These are phyloP conservation scores for Croton laevigatus DNA, from an alignment of 441 rosid species.

Conservation along the genomic window DNA sequence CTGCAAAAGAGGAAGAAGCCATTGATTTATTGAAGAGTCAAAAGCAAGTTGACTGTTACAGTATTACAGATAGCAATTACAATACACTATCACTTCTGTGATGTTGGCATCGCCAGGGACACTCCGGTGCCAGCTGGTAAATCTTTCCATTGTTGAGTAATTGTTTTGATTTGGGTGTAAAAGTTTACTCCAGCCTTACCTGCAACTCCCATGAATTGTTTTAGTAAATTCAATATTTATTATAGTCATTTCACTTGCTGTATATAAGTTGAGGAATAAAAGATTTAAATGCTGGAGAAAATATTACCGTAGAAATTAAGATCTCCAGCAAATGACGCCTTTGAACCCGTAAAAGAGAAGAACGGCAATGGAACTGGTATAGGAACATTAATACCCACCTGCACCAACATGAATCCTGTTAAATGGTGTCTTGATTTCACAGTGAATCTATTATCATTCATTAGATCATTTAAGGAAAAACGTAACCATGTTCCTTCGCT, in stretches of 20 bases:
- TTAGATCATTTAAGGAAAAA: neutral
- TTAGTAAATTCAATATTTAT: neutral
- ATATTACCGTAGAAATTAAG: constrained; percentile 81
- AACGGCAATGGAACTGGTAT: constrained; percentile 92
- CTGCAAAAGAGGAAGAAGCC: neutral
- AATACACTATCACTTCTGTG: constrained; percentile 44
- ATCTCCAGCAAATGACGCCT: constrained; percentile 92
- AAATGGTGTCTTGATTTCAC: neutral
- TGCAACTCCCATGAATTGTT: constrained; percentile 25
- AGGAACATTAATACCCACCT: constrained; percentile 96
- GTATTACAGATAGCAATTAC: neutral
- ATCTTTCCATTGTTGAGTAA: constrained; percentile 96
- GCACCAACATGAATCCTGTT: constrained; percentile 16
- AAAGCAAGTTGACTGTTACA: neutral
- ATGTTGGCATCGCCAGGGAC: constrained; percentile 93
- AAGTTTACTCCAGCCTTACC: constrained; percentile 94
- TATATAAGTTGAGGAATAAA: constrained; percentile 4
- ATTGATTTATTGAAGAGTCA: constrained; percentile 22
- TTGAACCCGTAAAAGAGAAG: constrained; percentile 83
- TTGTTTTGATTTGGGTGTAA: constrained; percentile 83
- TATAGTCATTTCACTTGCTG: neutral
- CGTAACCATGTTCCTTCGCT: neutral
- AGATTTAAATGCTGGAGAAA: neutral
- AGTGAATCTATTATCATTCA: neutral
- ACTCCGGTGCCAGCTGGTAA: constrained; percentile 57